Percentiles rank a stretch among this genome's conserved stretches.
Evolutionary conservation across 2,329 filamentous ascomycete species (phyloP).

Genomic region (Ophiostoma fasciatum): DNA sequence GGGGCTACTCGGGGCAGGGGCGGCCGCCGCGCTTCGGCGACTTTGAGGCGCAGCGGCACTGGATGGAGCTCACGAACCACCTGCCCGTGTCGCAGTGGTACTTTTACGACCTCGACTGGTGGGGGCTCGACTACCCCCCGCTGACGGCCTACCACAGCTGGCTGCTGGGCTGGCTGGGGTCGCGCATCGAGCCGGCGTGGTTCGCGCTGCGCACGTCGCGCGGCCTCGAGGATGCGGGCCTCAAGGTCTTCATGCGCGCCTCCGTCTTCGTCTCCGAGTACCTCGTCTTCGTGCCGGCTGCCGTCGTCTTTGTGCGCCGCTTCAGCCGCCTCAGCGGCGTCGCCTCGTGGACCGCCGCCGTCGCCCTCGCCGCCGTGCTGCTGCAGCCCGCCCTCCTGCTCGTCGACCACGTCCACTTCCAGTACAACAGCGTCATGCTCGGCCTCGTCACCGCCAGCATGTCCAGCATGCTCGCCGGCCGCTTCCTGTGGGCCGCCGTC

Average conservation of each 20-base stretch:
- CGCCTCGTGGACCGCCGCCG: constrained; percentile 65
- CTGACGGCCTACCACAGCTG: constrained; percentile 97
- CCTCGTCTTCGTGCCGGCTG: constrained; percentile 71
- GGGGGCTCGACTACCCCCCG: constrained; percentile 95
- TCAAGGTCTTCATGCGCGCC: constrained; percentile 94
- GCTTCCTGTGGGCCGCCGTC: constrained; percentile 75
- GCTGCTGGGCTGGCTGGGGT: constrained; percentile 77
- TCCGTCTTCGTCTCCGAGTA: constrained; percentile 88
- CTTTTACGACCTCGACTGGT: constrained; percentile 91
- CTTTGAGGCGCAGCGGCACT: constrained; percentile 94
- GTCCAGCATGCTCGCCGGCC: constrained; percentile 74
- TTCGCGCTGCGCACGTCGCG: constrained; percentile 75
- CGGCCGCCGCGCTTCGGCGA: constrained; percentile 90
- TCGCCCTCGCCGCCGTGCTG: constrained; percentile 77
- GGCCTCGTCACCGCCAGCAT: constrained; percentile 76
- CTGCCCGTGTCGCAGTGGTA: constrained; percentile 93
- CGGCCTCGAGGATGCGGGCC: constrained; percentile 57
- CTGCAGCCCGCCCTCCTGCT: constrained; percentile 86
- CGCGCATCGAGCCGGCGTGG: constrained; percentile 66
- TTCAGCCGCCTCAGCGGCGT: constrained; percentile 64
- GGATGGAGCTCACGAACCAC: constrained; percentile 93
- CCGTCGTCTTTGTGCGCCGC: constrained; percentile 71
- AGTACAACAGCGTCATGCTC: constrained; percentile 98
- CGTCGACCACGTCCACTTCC: constrained; percentile 90
- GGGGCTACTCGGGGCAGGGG: constrained; percentile 79